A percentile compares a stretch with the other conserved stretches of the same genome.
These are phyloP conservation scores for Sporothrix inflata DNA, from an alignment of 2,329 filamentous ascomycete genomes.

Conservation along the genomic window DNA sequence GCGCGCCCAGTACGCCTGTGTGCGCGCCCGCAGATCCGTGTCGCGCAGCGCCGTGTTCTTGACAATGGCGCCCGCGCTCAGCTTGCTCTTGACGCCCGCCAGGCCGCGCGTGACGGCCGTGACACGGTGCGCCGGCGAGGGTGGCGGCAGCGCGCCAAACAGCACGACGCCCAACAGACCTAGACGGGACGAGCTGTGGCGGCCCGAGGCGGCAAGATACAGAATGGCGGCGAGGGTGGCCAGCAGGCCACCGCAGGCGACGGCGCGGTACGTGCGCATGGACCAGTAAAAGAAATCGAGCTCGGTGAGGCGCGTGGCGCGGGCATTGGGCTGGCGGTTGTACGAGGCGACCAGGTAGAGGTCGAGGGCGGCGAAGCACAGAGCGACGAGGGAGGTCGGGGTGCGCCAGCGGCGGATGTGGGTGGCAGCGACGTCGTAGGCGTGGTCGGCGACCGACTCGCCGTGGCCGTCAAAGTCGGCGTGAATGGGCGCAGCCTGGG, in stretches of 20 bases:
- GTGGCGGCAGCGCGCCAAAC: slow-evolving; percentile 60
- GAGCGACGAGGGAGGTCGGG: slow-evolving; percentile 66
- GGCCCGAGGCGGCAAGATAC: slow-evolving; percentile 78
- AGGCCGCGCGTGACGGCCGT: slow-evolving; percentile 62
- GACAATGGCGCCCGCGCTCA: slow-evolving; percentile 74
- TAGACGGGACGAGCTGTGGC: slow-evolving; percentile 41
- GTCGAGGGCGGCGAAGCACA: slow-evolving; percentile 65
- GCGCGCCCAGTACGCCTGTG: slow-evolving; percentile 77
- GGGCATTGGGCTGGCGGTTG: slow-evolving; percentile 65
- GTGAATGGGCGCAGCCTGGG: neutral
- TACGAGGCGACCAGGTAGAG: slow-evolving; percentile 67
- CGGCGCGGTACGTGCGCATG: slow-evolving; percentile 63
- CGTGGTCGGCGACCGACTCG: slow-evolving; percentile 19
- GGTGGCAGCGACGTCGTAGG: slow-evolving; percentile 26
- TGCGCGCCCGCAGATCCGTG: slow-evolving; percentile 65
- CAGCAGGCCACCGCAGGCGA: slow-evolving; percentile 69
- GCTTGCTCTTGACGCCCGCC: slow-evolving; percentile 63
- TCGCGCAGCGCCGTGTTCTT: slow-evolving; percentile 81
- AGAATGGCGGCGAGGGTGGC: slow-evolving; percentile 64
- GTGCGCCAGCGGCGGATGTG: slow-evolving; percentile 61
- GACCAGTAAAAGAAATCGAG: slow-evolving; percentile 75
- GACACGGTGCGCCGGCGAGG: slow-evolving; percentile 66
- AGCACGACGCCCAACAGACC: slow-evolving; percentile 28
- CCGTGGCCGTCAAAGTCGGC: slow-evolving; percentile 3
- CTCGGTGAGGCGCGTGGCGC: slow-evolving; percentile 63